These are phyloP conservation scores for Inonotus hispidus DNA, from an alignment of 1,284 basidiomycete species.

Conservation along the genomic window DNA sequence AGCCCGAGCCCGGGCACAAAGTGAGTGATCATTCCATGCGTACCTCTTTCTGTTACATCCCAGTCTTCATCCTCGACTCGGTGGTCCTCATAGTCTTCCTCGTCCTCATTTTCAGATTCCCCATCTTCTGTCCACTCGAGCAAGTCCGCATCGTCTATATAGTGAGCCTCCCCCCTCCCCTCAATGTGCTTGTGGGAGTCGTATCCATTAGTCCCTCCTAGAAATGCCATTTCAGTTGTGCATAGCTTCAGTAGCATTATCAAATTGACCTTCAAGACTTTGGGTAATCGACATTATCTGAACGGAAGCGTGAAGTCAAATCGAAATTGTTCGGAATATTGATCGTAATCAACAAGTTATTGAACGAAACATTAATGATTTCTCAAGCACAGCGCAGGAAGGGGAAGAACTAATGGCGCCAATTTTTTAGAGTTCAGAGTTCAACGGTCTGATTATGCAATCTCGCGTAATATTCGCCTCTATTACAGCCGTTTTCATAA, in stretches of 20 bases:
- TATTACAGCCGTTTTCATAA: no score
- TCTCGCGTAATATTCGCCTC: no score
- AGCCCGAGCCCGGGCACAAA: no score
- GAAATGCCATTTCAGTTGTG: slow-evolving; percentile 10
- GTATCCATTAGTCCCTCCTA: not conserved
- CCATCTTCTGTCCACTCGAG: slow-evolving; percentile 35
- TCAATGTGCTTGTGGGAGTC: slow-evolving; percentile 16
- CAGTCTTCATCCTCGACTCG: slow-evolving; percentile 70
- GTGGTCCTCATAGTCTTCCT: slow-evolving; percentile 46
- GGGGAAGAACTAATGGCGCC: no score
- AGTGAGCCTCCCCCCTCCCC: slow-evolving; percentile 33
- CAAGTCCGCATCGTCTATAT: slow-evolving; percentile 42
- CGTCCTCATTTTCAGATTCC: slow-evolving; percentile 36
- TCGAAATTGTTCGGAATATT: no score
- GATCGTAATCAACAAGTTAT: no score
- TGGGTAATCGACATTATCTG: no score
- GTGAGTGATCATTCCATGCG: slow-evolving; percentile 20
- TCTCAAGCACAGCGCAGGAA: no score
- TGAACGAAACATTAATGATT: no score
- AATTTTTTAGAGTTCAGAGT: no score
- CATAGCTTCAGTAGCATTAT: slow-evolving; percentile 37
- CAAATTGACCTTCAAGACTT: not conserved
- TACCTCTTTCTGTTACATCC: slow-evolving; percentile 38
- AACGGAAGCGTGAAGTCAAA: no score
- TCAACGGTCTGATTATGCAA: no score